A percentile compares a stretch with the other conserved stretches of the same genome.
phyloP scores from a whole-genome alignment of 805 yeast genomes.

The Isabelozyma pseudorhagii region DNA sequence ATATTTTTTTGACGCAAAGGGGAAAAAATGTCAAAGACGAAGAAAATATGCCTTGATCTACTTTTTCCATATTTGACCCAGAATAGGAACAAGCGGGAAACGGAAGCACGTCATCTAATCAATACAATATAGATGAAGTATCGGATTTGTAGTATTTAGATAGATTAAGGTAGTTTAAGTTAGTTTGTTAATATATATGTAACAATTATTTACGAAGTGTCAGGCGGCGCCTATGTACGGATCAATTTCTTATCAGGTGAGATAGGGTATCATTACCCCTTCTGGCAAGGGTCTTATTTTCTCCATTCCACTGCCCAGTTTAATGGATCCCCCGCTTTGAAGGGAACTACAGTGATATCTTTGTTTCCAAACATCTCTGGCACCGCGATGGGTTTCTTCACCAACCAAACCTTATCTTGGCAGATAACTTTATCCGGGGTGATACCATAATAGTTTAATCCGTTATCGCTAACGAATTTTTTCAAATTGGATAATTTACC shows the following conservation, averaged over 20 bases:
- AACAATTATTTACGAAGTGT: too few species aligned
- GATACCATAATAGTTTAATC: constrained; percentile 68
- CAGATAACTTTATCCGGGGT: constrained; percentile 35
- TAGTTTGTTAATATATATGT: too few species aligned
- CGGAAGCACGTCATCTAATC: too few species aligned
- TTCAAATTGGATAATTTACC: constrained; percentile 64
- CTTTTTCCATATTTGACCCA: neutral
- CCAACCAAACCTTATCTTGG: constrained; percentile 51
- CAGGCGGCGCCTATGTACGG: too few species aligned
- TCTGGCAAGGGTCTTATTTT: constrained; percentile 3
- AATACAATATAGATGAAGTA: too few species aligned
- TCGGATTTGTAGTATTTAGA: too few species aligned
- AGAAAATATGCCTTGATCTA: neutral
- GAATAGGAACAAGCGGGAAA: too few species aligned
- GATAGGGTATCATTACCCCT: neutral
- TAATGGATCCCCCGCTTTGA: constrained; percentile 75
- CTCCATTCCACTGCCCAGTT: constrained; percentile 78
- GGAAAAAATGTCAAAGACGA: neutral
- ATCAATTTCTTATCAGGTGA: neutral
- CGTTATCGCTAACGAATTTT: constrained; percentile 73
- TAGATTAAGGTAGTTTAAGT: too few species aligned
- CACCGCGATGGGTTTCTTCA: constrained; percentile 49
- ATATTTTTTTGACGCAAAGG: neutral
- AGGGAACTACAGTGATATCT: constrained; percentile 66
- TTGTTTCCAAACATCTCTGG: constrained; percentile 55